Percentiles rank a stretch among this genome's conserved stretches.
phyloP scores from a whole-genome alignment of 2,329 filamentous ascomycete species.

The Seiridium cupressi region DNA sequence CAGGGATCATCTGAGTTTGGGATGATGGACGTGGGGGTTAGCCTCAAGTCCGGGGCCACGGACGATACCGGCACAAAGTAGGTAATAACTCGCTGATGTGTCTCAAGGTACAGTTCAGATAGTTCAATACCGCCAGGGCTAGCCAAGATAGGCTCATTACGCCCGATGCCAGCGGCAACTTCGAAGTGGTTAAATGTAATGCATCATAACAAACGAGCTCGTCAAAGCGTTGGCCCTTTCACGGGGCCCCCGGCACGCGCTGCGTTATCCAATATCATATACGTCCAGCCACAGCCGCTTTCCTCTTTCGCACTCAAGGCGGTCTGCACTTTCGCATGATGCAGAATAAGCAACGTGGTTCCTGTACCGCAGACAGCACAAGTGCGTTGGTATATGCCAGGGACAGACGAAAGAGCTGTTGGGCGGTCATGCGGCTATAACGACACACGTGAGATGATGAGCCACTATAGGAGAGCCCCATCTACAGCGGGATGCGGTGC shows the following conservation, averaged over 20 bases:
- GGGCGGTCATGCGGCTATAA: conserved; percentile 1
- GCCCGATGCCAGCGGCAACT: not conserved
- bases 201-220: too few relatives aligned
- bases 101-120: too few relatives aligned
- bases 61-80: not conserved
- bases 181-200: too few relatives aligned
- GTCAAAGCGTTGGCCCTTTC: too few relatives aligned
- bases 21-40: conserved; percentile 4
- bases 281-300: not conserved
- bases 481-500: not conserved
- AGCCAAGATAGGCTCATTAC: not conserved
- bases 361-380: too few relatives aligned
- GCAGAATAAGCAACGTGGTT: too few relatives aligned
- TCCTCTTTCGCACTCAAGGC: not conserved
- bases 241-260: too few relatives aligned
- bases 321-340: too few relatives aligned
- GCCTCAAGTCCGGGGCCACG: conserved; percentile 3
- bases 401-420: not conserved
- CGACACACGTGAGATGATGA: conserved; percentile 1
- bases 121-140: not conserved
- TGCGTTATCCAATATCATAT: too few relatives aligned
- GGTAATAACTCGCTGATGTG: not conserved
- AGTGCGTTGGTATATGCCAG: too few relatives aligned
- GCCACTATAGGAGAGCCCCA: not conserved
- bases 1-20: not conserved